Base-by-base conservation (phyloP, 257 asterid genomes). In the Ocimum tenuiflorum region DNA sequence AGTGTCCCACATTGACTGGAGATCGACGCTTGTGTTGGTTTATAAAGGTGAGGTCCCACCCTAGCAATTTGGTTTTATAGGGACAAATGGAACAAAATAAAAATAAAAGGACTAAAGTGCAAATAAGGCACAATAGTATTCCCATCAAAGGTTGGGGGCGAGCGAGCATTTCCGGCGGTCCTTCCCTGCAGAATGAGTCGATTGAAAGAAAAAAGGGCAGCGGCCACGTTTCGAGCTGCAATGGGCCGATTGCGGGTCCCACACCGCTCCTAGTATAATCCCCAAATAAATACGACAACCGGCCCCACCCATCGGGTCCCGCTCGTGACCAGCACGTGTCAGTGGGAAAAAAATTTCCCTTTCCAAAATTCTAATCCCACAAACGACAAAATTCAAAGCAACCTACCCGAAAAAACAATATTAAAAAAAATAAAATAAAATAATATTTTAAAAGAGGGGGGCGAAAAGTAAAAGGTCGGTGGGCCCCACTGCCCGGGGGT, bases 301-400 rank as follows among this genome's bases (percentile, higher is more conserved):
- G 71, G 48, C n/a, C 71, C 67, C 50, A 14, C 15, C 31, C 22
- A 8, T 14, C 1, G 27, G 57, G 74, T 3, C 68, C 69, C 73
- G 14, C 55, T 2, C 17, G 56, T 29, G 51, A 41, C 58, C 69
- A 60, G 53, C 79, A 78, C 82, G 79, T 78, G 75, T 57, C 75
- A 45, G 65, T 42, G 8, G 9, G 10, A 20, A 18, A 38, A 20
- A 36, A 10, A 4, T 5, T 58, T 57, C 2, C 1, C 4, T 36
- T 15, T 17, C 10, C 4, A 27, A 27, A 27, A 27, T 27, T 1
- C 4, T 27, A 1, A 27, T 27, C 31, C 31, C 31, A 27, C 31
- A 75, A 38, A 75, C 83, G 76, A 71, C 78, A 79, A 75, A 75
- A 54, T 59, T 45, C 70, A 75, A 75, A 63, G 74, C 59, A 59